Percentiles rank a stretch among this genome's conserved stretches.
These are phyloP conservation scores for Globisporangium iwayamae DNA, from an alignment of 352 stramenopile species.

Conservation along the genomic window DNA sequence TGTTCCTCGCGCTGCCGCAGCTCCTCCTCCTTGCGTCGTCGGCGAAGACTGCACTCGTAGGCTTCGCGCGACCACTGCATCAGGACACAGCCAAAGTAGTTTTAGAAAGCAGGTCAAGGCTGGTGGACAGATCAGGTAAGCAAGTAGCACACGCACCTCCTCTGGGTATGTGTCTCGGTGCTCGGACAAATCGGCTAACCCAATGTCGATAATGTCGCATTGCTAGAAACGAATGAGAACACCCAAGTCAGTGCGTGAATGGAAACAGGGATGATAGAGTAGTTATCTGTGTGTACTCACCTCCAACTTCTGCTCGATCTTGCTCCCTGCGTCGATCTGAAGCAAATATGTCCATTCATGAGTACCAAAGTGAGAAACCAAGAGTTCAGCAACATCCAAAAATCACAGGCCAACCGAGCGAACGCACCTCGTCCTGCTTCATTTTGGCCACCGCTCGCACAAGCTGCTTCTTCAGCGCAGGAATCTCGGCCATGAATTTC, in stretches of 20 bases:
- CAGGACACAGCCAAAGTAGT: not conserved
- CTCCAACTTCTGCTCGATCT: conserved; percentile 75
- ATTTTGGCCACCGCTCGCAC: conserved; percentile 45
- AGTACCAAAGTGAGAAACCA: not conserved
- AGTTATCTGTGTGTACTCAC: conserved; percentile 20
- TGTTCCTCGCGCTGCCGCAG: conserved; percentile 66
- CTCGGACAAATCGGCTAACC: conserved; percentile 64
- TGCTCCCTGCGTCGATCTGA: conserved; percentile 50
- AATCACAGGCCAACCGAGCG: not conserved
- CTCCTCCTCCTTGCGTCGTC: conserved; percentile 56
- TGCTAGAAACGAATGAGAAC: conserved; percentile 28
- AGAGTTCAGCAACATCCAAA: not conserved
- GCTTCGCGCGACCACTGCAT: conserved; percentile 59
- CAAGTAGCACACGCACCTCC: conserved; percentile 37
- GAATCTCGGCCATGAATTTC: conserved; percentile 65
- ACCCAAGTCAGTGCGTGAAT: not conserved
- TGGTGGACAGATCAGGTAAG: not conserved
- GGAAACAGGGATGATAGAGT: not conserved
- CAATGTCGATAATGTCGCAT: conserved; percentile 83
- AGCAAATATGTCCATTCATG: not conserved
- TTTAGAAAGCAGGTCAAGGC: too few relatives aligned
- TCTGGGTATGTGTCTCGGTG: conserved; percentile 64
- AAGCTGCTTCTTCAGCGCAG: conserved; percentile 50
- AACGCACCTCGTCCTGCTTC: conserved; percentile 55
- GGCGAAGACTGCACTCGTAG: conserved; percentile 43